These are phyloP conservation scores for Carallia pectinifolia DNA, from an alignment of 345 rosid species.

Conservation along the genomic window DNA sequence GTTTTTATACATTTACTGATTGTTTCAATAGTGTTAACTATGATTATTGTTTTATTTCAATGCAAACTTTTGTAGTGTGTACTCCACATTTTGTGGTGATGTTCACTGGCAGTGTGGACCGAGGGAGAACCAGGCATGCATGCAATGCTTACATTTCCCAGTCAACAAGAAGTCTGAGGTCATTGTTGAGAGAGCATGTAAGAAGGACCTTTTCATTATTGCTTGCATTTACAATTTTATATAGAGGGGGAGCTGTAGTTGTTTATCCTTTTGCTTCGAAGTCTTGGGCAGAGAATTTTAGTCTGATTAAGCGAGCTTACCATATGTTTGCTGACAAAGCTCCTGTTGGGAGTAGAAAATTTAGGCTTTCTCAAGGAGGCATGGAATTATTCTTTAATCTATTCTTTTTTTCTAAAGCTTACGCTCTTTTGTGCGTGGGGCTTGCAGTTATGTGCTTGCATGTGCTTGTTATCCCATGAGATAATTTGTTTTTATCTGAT, in stretches of 20 bases:
- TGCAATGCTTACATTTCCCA: conserved; percentile 79
- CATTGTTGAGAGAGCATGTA: conserved; percentile 77
- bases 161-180: conserved; percentile 84
- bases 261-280: not conserved
- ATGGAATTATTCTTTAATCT: too few relatives aligned
- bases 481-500: too few relatives aligned
- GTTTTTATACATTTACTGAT: not conserved
- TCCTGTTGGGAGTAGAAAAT: too few relatives aligned
- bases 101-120: conserved; percentile 54
- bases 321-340: too few relatives aligned
- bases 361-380: too few relatives aligned
- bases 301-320: too few relatives aligned
- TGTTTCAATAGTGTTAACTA: not conserved
- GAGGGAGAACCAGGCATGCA: conserved; percentile 38
- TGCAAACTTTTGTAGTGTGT: conserved; percentile 52
- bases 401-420: too few relatives aligned
- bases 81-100: conserved; percentile 88
- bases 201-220: conserved; percentile 31
- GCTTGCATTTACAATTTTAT: not conserved
- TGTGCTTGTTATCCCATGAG: too few relatives aligned
- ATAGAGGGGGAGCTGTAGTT: too few relatives aligned
- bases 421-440: too few relatives aligned
- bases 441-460: too few relatives aligned
- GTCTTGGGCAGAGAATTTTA: not conserved
- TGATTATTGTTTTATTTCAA: conserved; percentile 17